Evolutionary conservation across 345 rosid species (phyloP).

Genomic region (Ricinus communis): DNA sequence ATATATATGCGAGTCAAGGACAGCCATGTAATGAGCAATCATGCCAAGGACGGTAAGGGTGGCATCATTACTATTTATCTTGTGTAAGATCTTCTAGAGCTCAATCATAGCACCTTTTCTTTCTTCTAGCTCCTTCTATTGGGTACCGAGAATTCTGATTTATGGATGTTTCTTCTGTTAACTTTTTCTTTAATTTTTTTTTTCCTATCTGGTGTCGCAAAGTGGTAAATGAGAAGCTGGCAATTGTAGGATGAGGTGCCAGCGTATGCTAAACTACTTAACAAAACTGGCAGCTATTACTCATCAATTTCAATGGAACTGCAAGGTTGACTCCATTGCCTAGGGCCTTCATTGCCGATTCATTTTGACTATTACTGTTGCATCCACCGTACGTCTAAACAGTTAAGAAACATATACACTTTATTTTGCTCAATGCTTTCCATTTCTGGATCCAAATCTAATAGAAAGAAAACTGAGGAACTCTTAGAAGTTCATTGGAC

Average conservation of each 20-base stretch:
- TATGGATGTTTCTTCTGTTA: no score
- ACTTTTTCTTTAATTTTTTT: neutral
- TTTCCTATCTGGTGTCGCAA: slow-evolving; percentile 41
- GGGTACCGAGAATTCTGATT: no score
- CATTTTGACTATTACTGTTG: neutral
- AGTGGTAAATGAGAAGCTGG: slow-evolving; percentile 86
- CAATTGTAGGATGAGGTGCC: slow-evolving; percentile 69
- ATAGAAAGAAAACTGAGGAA: no score
- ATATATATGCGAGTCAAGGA: neutral
- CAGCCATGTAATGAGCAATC: neutral
- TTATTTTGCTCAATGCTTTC: no score
- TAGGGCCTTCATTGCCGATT: slow-evolving; percentile 23
- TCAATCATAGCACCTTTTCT: neutral
- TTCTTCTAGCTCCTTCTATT: no score
- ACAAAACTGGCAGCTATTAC: slow-evolving; percentile 90
- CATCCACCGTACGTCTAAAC: neutral
- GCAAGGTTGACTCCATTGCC: slow-evolving; percentile 75
- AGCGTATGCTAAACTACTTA: slow-evolving; percentile 87
- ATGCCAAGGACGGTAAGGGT: slow-evolving; percentile 11
- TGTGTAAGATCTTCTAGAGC: slow-evolving; percentile 8
- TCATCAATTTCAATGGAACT: slow-evolving; percentile 81
- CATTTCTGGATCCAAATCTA: no score
- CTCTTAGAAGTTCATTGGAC: no score
- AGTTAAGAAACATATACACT: neutral
- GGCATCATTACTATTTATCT: slow-evolving; percentile 26